Percentiles rank a stretch among this genome's conserved stretches.
Evolutionary conservation across 2,329 filamentous ascomycete genomes (phyloP).

Genomic region (Penicillium expansum): DNA sequence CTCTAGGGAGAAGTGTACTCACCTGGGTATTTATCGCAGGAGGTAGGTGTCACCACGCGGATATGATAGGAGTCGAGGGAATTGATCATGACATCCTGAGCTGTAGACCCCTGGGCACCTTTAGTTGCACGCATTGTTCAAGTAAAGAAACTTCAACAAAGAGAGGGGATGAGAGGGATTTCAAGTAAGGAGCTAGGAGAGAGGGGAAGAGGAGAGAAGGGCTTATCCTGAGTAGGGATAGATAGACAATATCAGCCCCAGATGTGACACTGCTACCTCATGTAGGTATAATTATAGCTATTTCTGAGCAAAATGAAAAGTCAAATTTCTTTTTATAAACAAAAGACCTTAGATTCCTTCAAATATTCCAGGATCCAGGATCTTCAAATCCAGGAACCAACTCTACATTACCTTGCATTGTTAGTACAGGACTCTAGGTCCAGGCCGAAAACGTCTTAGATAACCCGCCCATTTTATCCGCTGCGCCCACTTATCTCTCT

Average conservation of each 20-base stretch:
- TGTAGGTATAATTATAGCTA: background rate
- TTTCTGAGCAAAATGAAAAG: background rate
- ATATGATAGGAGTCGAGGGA: slow-evolving; percentile 32
- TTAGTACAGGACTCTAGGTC: background rate
- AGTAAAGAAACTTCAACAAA: background rate
- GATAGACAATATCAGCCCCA: background rate
- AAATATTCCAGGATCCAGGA: background rate
- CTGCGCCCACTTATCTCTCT: slow-evolving; percentile 18
- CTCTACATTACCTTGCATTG: slow-evolving; percentile 5
- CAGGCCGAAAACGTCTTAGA: slow-evolving; percentile 30
- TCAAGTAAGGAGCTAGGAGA: slow-evolving; percentile 21
- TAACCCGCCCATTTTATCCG: slow-evolving; percentile 19
- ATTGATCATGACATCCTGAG: slow-evolving; percentile 22
- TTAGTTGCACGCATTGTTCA: slow-evolving; percentile 15
- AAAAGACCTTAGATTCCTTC: background rate
- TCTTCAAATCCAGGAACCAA: slow-evolving; percentile 1
- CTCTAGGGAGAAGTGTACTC: slow-evolving; percentile 10
- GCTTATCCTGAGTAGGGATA: slow-evolving; percentile 19
- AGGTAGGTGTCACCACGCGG: slow-evolving; percentile 29
- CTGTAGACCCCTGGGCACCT: slow-evolving; percentile 3
- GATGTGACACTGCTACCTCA: background rate
- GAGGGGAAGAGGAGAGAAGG: slow-evolving; percentile 9
- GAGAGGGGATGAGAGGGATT: slow-evolving; percentile 9
- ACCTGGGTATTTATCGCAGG: slow-evolving; percentile 45
- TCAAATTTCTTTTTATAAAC: background rate